A percentile compares a stretch with the other conserved stretches of the same genome.
Conservation (phyloP, 371 early-diverging fungal species). For the Ecytonucleospora hepatopenaei region DNA sequence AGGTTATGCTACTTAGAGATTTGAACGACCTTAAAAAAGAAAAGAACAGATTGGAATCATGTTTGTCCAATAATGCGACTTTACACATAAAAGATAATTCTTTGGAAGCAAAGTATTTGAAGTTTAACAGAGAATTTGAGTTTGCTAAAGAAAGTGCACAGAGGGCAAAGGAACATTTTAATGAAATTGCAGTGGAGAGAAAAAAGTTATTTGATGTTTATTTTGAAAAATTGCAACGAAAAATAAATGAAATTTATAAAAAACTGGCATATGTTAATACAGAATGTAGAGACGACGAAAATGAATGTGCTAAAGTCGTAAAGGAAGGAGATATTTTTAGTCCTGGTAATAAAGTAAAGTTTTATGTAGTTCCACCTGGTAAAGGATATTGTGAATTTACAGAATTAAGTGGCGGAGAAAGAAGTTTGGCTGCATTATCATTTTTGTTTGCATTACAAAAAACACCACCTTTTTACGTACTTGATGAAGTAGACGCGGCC, state of each 20-base stretch:
- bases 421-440: constrained; percentile 84
- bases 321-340: neutral
- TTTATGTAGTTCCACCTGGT: constrained; percentile 96
- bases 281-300: constrained; percentile 58
- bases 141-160: constrained; percentile 18
- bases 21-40: constrained; percentile 60
- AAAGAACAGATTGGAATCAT: constrained; percentile 49
- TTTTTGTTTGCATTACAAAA: constrained; percentile 88
- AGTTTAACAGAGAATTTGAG: constrained; percentile 34
- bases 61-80: neutral
- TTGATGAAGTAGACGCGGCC: constrained; percentile 98
- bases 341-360: constrained; percentile 67
- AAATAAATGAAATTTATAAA: constrained; percentile 82
- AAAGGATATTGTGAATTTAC: constrained; percentile 97
- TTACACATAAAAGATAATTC: neutral
- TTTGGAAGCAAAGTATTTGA: constrained; percentile 3
- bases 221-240: constrained; percentile 72
- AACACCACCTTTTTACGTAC: constrained; percentile 83
- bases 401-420: constrained; percentile 93
- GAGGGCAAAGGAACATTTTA: constrained; percentile 62
- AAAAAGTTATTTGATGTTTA: constrained; percentile 68
- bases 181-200: constrained; percentile 67
- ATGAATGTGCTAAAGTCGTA: neutral
- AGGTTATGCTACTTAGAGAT: constrained; percentile 5
- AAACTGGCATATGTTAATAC: constrained; percentile 68